Evolutionary conservation across 331 rosid genomes (phyloP).

Genomic region (Rosa hybrid): DNA sequence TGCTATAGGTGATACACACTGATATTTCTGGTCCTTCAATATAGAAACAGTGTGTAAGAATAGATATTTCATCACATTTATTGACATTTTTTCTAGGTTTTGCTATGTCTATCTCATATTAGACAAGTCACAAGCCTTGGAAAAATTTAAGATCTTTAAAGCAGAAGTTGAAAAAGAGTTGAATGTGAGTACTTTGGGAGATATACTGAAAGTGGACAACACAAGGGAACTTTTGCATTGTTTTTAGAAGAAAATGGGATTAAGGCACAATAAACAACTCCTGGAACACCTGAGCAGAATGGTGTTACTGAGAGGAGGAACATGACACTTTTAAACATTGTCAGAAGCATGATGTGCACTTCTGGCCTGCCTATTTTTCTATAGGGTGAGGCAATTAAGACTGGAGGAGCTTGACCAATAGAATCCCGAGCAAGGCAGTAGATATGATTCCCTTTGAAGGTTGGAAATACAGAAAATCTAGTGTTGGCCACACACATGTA

Average conservation of each 20-base stretch:
- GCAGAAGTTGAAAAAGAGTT: too few species aligned
- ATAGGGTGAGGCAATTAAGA: background rate
- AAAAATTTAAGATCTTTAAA: too few species aligned
- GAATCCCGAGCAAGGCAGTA: background rate
- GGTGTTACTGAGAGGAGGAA: background rate
- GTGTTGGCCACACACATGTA: background rate
- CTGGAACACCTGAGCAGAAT: background rate
- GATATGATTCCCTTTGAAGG: background rate
- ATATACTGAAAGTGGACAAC: background rate
- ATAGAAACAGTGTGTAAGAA: background rate
- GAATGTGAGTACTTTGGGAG: too few species aligned
- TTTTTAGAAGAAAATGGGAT: background rate
- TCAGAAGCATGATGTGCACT: background rate
- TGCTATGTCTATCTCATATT: background rate
- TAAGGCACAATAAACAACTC: background rate
- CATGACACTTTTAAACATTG: background rate
- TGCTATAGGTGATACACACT: too few species aligned
- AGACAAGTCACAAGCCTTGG: background rate
- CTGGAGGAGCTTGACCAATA: background rate
- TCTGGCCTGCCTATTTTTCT: background rate
- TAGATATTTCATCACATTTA: background rate
- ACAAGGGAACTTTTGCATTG: background rate
- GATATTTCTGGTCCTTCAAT: too few species aligned
- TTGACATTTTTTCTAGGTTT: background rate
- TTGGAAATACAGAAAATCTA: background rate